Base-by-base conservation (phyloP, 1,284 basidiomycete genomes). In the Termitomyces sp. region DNA sequence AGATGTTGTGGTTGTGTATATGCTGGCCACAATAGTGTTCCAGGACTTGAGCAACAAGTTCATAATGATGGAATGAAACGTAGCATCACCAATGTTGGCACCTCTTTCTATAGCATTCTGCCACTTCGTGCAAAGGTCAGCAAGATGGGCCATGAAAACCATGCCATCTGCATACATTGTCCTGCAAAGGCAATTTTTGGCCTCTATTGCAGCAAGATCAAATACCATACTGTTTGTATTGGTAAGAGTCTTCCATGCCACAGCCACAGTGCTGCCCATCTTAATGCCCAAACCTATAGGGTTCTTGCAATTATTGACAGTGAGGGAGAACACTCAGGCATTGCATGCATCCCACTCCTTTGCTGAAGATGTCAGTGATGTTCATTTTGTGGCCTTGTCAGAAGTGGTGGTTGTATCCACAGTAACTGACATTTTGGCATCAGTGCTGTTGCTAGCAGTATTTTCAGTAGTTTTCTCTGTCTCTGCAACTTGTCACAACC, bases 111-210 rank as follows among this genome's bases (percentile, higher is more conserved):
- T 4, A 24, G 24, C 24, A 2, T 24, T 4, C 24, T 24, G 24
- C 42, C 12, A 38, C 17, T 10, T 24, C 5, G 24, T 36, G 21
- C 52, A 41, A 0, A 67, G 52, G 10, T 41, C 28, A 3, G 60
- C 26, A 10, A 67, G 2, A 4, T 24, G 24, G 2, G 24, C 24
- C 2, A 24, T 24, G 5, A 24, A 24, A 4, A 3, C 24, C 24
- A 24, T 52, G 0, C 56, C 51, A 0, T 64, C 60, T 1, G 24
- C 17, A 28, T 52, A 53, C 1, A 3, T 24, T 1, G 46, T 48
- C 7, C 24, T 48, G 0, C 44, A 38, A 0, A 65, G 57, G 0
- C 57, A 45, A 1, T 52, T 38, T n/a, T 64, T 54, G 1, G 60
- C 58, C 24, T 19, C 17, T 1, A 42, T 30, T 0, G 12, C 33